Conservation (phyloP, 2,329 filamentous ascomycete genomes). For the Fusarium fujikuroi region DNA sequence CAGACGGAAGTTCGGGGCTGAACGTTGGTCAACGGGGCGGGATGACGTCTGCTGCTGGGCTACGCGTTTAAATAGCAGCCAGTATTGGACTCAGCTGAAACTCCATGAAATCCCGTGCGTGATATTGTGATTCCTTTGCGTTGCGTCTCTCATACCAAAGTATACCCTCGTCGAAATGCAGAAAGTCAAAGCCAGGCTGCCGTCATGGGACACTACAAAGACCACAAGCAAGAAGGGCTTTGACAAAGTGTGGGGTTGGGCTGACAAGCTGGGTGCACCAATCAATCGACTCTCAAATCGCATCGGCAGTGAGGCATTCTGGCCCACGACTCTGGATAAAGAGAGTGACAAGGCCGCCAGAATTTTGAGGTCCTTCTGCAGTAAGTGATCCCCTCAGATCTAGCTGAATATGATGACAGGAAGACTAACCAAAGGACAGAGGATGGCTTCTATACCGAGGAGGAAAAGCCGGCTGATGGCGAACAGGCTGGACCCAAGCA, state of each 20-base stretch:
- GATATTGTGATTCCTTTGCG: background rate
- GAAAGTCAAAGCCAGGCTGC: slow-evolving; percentile 48
- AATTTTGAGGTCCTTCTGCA: slow-evolving; percentile 87
- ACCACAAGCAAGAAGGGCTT: slow-evolving; percentile 72
- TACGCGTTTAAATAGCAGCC: slow-evolving; percentile 4
- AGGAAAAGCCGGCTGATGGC: slow-evolving; percentile 38
- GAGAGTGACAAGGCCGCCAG: slow-evolving; percentile 90
- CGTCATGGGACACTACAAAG: slow-evolving; percentile 66
- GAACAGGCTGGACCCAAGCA: slow-evolving; percentile 49
- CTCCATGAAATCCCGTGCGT: background rate
- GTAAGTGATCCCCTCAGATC: slow-evolving; percentile 56
- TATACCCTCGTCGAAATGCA: slow-evolving; percentile 43
- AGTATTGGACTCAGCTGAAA: background rate
- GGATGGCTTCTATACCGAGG: slow-evolving; percentile 63
- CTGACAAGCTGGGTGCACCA: slow-evolving; percentile 69
- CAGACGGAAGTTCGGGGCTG: slow-evolving; percentile 1
- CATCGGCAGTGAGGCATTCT: slow-evolving; percentile 83
- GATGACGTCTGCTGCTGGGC: slow-evolving; percentile 23
- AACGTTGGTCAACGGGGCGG: background rate
- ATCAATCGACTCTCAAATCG: slow-evolving; percentile 85
- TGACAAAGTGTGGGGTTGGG: slow-evolving; percentile 74
- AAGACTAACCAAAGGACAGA: slow-evolving; percentile 46
- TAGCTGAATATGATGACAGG: accelerated
- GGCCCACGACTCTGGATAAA: slow-evolving; percentile 86
- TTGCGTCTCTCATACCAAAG: accelerated